Base-by-base conservation (phyloP, 306 rosid genomes). In the Gynostemma pentaphyllum region DNA sequence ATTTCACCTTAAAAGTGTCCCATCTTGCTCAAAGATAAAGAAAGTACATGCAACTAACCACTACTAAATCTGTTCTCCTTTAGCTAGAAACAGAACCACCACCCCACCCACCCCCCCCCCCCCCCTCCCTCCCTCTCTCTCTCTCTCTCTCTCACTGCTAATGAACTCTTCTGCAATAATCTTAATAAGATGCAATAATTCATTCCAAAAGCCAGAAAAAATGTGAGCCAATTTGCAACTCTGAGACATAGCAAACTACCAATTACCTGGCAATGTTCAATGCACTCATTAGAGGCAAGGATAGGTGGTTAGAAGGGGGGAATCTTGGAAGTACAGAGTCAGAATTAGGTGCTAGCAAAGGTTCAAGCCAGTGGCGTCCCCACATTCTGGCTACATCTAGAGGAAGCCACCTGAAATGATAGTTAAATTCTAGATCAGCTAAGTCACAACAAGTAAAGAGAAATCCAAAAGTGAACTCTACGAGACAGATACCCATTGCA, bases 331-430 rank as follows among this genome's bases (percentile, higher is more conserved):
- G 53, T 59, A 46, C 34, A 5, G 79, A 74, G 60, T 82, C 86
- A 16, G 97, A 86, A 81, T 77, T 86, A 40, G 97, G 90, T 56
- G 82, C 62, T 67, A 88, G 71, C 56, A 86, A 30, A 9, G 94
- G 87, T 73, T 94, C 99, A 53, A 94, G 99, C 96, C 97, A 84
- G 74, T 80, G 90, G 45, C 94, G 95, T 34, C 95, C 95, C 97
- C 99, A 94, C 95, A 86, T 88, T 81, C 84, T 83, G 57, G 99
- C 99, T 75, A 94, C 86, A 59, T 88, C 99, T 68, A 83, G 75
- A 52, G 99, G 95, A 82, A 94, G 94, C 97, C 97, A 84, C 80
- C 99, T 94, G 76, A 45, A 49, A 69, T 44, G 55, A 71, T 45
- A 48, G 60, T 67, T 40, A 7, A 19, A 60, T 39, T 40, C 7